Base-by-base conservation (phyloP, 306 rosid species). In the Canavalia gladiata region DNA sequence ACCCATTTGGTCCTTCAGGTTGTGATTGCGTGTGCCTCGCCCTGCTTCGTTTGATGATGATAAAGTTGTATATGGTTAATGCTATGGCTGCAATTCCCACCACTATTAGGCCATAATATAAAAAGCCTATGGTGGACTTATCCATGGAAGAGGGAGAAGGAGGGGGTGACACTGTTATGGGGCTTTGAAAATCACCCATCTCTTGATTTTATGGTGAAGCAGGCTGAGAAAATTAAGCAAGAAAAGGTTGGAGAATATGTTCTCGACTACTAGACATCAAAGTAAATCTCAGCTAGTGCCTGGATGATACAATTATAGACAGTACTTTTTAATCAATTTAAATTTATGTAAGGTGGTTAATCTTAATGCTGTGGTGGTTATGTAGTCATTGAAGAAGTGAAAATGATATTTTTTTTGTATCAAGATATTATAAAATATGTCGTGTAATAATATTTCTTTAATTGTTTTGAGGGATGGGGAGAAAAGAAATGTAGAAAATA, bases 41-140 rank as follows among this genome's bases (percentile, higher is more conserved):
- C 6, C 84, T 54, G 35, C 92, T 86, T 83, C 89, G 81, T 73
- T 63, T 82, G 76, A 90, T 46, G 71, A 88, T 50, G 77, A 92
- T 42, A 46, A 86, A 79, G 86, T 92, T 90, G 89, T 92, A 94
- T 11, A 91, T 31, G 31, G 79, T 82, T 8, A 94, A 64, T 8
- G 89, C 72, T 64, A 87, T 51, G 33, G 87, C 91, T 8, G 90
- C 88, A 1, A 91, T 82, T 68, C 88, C 94, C 10, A 94, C 60
- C 33, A 92, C 88, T 8, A 84, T 77, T 5, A 94, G 91, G 75
- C 92, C 92, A 12, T 89, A 94, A 57, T 88, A 94, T 42, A 92
- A 64, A 89, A 88, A 88, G 73, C 90, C 70, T 11, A 89, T 52
- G 86, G 55, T 84, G 39, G 89, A 58, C 34, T 74, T 74, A 8